Conservation (phyloP, 2,329 filamentous ascomycete species). For the Tolypocladium inflatum region DNA sequence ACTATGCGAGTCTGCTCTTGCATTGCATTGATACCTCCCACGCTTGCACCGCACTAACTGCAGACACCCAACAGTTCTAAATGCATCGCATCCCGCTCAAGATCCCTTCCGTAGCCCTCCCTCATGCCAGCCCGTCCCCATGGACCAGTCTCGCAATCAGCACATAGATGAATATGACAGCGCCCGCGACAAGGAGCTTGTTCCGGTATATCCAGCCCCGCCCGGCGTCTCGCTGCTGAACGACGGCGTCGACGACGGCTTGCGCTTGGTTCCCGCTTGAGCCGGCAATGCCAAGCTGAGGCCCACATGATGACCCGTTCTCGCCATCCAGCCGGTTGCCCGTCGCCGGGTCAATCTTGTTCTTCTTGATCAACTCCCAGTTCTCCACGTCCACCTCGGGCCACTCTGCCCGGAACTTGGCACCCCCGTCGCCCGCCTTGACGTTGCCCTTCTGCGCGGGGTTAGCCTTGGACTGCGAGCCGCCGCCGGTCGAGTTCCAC, state of each 20-base stretch:
- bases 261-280: slow-evolving; percentile 55
- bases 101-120: neutral
- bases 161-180: slow-evolving; percentile 71
- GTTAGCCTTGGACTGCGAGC: slow-evolving; percentile 51
- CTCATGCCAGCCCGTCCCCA: slow-evolving; percentile 21
- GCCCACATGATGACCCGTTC: slow-evolving; percentile 42
- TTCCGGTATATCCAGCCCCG: slow-evolving; percentile 75
- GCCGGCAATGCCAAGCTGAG: slow-evolving; percentile 47
- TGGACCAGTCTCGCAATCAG: slow-evolving; percentile 67
- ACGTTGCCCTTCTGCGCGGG: slow-evolving; percentile 62
- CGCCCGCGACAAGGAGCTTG: slow-evolving; percentile 64
- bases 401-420: slow-evolving; percentile 86
- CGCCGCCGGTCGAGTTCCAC: slow-evolving; percentile 95
- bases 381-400: slow-evolving; percentile 83
- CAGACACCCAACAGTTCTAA: neutral
- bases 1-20: neutral
- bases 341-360: slow-evolving; percentile 67
- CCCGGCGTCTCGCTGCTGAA: slow-evolving; percentile 67
- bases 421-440: slow-evolving; percentile 84
- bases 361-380: slow-evolving; percentile 81
- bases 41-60: neutral
- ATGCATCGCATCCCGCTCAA: neutral
- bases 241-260: slow-evolving; percentile 68
- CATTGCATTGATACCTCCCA: neutral
- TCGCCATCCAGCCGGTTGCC: slow-evolving; percentile 47